Percentiles rank a stretch among this genome's conserved stretches.
phyloP scores from a whole-genome alignment of 139 green algal genomes.

The Chlorella sorokiniana region DNA sequence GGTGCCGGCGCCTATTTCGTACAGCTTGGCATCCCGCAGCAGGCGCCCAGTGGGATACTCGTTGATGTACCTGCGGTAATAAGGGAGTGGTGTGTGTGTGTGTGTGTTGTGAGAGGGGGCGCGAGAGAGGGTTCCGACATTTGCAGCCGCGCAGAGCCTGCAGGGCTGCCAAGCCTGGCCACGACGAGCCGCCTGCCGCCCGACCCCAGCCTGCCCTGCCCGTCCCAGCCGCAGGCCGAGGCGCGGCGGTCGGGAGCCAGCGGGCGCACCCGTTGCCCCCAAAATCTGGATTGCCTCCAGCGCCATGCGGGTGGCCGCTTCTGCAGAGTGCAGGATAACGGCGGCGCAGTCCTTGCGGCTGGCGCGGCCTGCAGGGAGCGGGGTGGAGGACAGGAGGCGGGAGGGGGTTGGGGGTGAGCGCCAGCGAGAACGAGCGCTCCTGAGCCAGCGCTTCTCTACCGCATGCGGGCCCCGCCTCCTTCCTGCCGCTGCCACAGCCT shows the following conservation, averaged over 20 bases:
- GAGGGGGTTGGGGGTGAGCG: too few relatives aligned
- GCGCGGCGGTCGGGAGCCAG: neutral
- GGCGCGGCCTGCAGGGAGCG: conserved; percentile 4
- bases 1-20: conserved; percentile 94
- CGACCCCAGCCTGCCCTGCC: neutral
- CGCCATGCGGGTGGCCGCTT: conserved; percentile 80
- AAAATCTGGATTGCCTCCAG: conserved; percentile 92
- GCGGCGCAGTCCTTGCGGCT: conserved; percentile 83
- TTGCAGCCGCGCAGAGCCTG: too few relatives aligned
- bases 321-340: conserved; percentile 87
- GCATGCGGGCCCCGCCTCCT: too few relatives aligned
- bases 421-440: too few relatives aligned
- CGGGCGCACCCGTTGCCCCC: conserved; percentile 79
- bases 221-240: neutral
- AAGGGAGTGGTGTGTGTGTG: neutral
- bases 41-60: conserved; percentile 90
- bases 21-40: conserved; percentile 94
- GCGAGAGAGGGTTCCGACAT: too few relatives aligned
- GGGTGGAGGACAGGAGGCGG: neutral
- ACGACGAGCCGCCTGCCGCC: too few relatives aligned
- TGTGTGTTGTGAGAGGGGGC: neutral
- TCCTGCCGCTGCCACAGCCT: too few relatives aligned
- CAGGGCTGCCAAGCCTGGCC: too few relatives aligned
- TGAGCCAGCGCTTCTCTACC: too few relatives aligned
- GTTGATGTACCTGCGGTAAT: conserved; percentile 77